phyloP scores from a whole-genome alignment of 1,284 basidiomycete species.

The Ceratobasidium sp. region DNA sequence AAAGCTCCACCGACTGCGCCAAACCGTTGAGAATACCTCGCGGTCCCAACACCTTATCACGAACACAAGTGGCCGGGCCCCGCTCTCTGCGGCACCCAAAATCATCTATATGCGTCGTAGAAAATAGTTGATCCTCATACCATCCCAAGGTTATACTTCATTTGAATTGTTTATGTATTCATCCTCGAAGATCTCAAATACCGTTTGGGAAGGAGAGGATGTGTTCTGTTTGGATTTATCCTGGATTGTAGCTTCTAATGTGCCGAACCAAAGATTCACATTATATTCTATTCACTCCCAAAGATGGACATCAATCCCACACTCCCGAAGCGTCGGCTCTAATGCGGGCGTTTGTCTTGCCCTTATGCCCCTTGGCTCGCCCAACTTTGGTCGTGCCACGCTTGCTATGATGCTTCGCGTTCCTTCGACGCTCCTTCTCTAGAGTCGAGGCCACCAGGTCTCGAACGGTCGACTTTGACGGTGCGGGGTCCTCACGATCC shows the following conservation, averaged over 20 bases:
- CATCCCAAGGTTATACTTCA: too few relatives aligned
- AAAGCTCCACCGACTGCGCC: constrained; percentile 16
- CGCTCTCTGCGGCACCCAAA: constrained; percentile 23
- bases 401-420: constrained; percentile 77
- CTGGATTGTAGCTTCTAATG: background rate
- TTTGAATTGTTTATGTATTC: too few relatives aligned
- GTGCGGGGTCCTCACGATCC: background rate
- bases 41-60: background rate
- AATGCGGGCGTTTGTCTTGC: constrained; percentile 75
- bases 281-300: background rate
- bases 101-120: background rate
- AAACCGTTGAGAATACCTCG: background rate
- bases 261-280: background rate
- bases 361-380: constrained; percentile 81
- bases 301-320: constrained; percentile 17
- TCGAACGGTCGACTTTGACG: constrained; percentile 23
- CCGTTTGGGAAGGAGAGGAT: constrained; percentile 10
- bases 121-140: background rate
- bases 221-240: background rate
- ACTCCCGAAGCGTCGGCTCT: constrained; percentile 57
- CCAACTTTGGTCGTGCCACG: constrained; percentile 70
- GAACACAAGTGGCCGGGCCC: background rate
- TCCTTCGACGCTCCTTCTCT: constrained; percentile 66
- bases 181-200: background rate
- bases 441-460: constrained; percentile 66